These are phyloP conservation scores for Pichia sp. DNA, from an alignment of 1,139 yeast genomes.

Conservation along the genomic window DNA sequence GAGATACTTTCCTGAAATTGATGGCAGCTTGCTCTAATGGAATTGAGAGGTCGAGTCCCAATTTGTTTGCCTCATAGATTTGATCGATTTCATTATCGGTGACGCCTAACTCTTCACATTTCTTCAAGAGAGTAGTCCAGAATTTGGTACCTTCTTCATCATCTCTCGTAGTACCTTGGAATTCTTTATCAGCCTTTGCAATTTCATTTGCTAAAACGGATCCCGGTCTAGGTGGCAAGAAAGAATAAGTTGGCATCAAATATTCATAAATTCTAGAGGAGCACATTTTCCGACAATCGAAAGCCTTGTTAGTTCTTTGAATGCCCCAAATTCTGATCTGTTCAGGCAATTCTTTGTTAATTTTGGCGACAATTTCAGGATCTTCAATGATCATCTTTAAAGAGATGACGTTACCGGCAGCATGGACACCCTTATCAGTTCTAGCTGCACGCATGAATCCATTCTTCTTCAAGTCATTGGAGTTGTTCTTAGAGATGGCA, in stretches of 20 bases:
- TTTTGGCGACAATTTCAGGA: conserved; percentile 61
- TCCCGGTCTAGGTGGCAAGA: conserved; percentile 82
- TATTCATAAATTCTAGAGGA: conserved; percentile 92
- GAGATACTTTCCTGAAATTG: conserved; percentile 59
- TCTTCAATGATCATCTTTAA: conserved; percentile 87
- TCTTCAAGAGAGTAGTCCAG: conserved; percentile 53
- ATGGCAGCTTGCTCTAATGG: conserved; percentile 38
- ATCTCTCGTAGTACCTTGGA: conserved; percentile 53
- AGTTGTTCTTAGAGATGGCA: conserved; percentile 82
- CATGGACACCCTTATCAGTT: conserved; percentile 98
- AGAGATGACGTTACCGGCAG: conserved; percentile 93
- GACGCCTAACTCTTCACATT: conserved; percentile 40
- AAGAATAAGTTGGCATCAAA: conserved; percentile 81
- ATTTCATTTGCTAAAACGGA: conserved; percentile 58
- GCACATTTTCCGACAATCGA: conserved; percentile 94
- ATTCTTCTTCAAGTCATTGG: conserved; percentile 82
- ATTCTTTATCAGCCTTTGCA: conserved; percentile 40
- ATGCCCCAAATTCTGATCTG: conserved; percentile 92
- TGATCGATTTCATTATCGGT: conserved; percentile 41
- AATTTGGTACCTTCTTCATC: conserved; percentile 66
- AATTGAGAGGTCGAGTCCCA: conserved; percentile 26
- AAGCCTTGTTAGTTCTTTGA: conserved; percentile 80
- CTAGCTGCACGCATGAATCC: conserved; percentile 96
- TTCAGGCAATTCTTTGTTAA: conserved; percentile 71
- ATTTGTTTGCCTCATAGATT: conserved; percentile 30